Evolutionary conservation across 2,329 filamentous ascomycete species (phyloP), one percentile per base, ranked within the genome.

Genomic region (Fusarium mangiferae): DNA sequence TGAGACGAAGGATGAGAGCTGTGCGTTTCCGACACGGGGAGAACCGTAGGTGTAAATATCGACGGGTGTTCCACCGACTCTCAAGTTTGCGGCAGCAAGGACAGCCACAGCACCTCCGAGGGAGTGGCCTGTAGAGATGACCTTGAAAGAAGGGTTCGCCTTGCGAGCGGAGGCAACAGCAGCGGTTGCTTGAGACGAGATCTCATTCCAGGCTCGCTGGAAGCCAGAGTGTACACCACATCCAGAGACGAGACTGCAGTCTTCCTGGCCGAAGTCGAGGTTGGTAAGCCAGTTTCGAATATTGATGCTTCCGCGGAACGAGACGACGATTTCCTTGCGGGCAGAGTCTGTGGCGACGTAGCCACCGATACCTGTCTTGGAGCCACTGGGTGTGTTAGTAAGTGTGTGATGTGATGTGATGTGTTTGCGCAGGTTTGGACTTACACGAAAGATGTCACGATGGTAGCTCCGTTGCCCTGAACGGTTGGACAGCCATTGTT

Each of bases 11-110:
- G 83, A 78, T 60, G 85, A 86, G 65, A 92, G 86, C 24, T 80
- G 84, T 6, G 79, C 77, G 80, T 92, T 91, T 68, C 91, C 92
- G 24, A 91, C 85, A 51, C 91, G 90, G 4, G 92, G 92, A 24
- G 89, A 86, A 69, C 92, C 92, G 82, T 88, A 94, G 3, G 89
- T 91, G 85, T 91, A 93, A 48, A 93, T 76, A 74, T 91, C 90
- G 22, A 79, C 67, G 4, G 81, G 72, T 66, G 82, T 81, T 46
- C 87, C 89, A 15, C 79, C 77, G 11, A 80, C 79, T 52, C 90
- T 87, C 26, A 93, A 82, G 73, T 89, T 85, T 2, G 86, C 89
- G 0, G 86, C 89, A 1, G 86, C 91, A 9, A 94, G 79, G 12
- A 87, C 89, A 44, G 88, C 90, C 5, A 94, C 83, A 12, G 91